phyloP scores from a whole-genome alignment of 441 rosid species.

The Erysimum cheiri region DNA sequence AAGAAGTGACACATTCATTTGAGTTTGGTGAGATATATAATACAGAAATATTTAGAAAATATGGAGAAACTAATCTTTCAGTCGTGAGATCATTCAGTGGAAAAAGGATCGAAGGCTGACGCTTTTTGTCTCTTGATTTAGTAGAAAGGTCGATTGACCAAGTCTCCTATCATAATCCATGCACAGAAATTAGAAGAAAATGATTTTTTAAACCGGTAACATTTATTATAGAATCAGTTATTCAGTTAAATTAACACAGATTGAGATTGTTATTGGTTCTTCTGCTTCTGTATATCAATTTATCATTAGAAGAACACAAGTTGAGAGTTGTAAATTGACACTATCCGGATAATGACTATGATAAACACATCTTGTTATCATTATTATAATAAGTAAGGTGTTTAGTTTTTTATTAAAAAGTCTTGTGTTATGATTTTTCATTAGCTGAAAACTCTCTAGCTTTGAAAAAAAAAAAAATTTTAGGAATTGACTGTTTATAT shows the following conservation, averaged over 20 bases:
- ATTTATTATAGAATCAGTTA: not conserved
- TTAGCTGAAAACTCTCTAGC: not conserved
- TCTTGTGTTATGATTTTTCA: no score
- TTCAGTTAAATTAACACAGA: not conserved
- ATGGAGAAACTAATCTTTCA: slow-evolving; percentile 10
- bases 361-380: not conserved
- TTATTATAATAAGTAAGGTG: not conserved
- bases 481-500: not conserved
- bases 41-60: not conserved
- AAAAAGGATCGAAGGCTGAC: slow-evolving; percentile 14
- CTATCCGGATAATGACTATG: not conserved
- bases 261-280: not conserved
- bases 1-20: slow-evolving; percentile 10
- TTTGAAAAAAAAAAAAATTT: not conserved
- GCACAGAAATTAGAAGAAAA: slow-evolving; percentile 2
- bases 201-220: slow-evolving; percentile 1
- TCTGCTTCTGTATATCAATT: not conserved
- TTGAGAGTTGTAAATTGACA: slow-evolving; percentile 2
- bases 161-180: slow-evolving; percentile 30
- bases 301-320: slow-evolving; percentile 5
- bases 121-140: slow-evolving; percentile 35
- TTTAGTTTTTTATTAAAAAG: not conserved
- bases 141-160: slow-evolving; percentile 38
- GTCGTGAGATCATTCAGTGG: slow-evolving; percentile 26
- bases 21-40: slow-evolving; percentile 14